Evolutionary conservation across 108 stramenopile species (phyloP).

Genomic region (Skeletonema menzelii): DNA sequence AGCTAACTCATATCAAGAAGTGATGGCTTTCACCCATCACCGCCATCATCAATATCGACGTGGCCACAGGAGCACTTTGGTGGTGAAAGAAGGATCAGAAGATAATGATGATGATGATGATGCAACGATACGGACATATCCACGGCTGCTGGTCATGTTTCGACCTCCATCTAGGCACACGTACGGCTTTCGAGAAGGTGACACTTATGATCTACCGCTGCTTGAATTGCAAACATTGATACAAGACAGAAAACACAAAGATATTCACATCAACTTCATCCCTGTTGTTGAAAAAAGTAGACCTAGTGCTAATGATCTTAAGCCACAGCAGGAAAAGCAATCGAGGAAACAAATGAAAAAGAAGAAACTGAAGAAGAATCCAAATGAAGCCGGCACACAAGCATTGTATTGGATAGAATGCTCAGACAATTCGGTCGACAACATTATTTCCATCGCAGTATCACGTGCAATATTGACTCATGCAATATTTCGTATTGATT

Average conservation of each 20-base stretch:
- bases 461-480: conserved; percentile 40
- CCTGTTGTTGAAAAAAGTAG: neutral
- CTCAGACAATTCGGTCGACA: neutral
- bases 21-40: neutral
- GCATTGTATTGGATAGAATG: conserved; percentile 13
- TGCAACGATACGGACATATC: conserved; percentile 2
- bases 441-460: conserved; percentile 9
- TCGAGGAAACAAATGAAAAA: conserved; percentile 14
- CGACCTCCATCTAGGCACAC: conserved; percentile 44
- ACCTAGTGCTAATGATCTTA: neutral
- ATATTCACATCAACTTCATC: conserved; percentile 7
- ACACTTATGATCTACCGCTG: conserved; percentile 25
- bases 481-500: conserved; percentile 27
- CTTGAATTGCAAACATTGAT: conserved; percentile 24
- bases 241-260: neutral
- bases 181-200: conserved; percentile 23
- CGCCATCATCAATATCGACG: neutral
- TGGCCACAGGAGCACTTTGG: neutral
- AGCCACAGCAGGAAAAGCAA: neutral
- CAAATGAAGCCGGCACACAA: neutral
- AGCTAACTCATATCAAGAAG: neutral
- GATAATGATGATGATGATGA: neutral
- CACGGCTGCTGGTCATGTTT: conserved; percentile 37
- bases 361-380: neutral
- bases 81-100: neutral